phyloP scores from a whole-genome alignment of 345 rosid species.

The Boechera retrofracta region DNA sequence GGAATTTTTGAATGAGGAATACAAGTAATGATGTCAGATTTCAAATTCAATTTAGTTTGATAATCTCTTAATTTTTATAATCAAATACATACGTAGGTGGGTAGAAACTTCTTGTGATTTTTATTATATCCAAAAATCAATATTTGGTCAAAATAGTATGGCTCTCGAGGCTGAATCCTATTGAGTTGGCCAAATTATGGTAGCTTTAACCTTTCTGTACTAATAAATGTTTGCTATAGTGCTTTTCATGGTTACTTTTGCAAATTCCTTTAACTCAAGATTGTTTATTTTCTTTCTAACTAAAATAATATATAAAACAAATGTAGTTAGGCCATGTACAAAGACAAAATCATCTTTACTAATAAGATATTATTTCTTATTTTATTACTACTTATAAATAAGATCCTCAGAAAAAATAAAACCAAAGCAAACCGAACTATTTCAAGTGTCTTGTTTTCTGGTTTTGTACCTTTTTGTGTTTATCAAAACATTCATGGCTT shows the following conservation, averaged over 20 bases:
- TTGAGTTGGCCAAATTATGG: neutral
- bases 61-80: slow-evolving; percentile 7
- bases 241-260: neutral
- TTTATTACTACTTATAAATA: neutral
- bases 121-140: neutral
- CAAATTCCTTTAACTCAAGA: neutral
- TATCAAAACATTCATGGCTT: slow-evolving; percentile 20
- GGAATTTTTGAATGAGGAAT: neutral
- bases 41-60: slow-evolving; percentile 1
- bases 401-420: neutral
- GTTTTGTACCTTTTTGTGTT: neutral
- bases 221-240: neutral
- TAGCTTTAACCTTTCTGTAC: neutral
- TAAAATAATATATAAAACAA: no score
- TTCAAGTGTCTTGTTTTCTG: neutral
- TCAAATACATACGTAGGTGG: neutral
- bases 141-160: slow-evolving; percentile 10
- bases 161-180: neutral
- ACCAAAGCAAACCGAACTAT: neutral
- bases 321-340: no score
- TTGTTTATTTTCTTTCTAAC: no score
- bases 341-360: no score
- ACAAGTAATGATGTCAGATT: neutral
- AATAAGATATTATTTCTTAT: neutral
- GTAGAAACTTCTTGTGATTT: slow-evolving; percentile 33